These are phyloP conservation scores for Backusella circina DNA, from an alignment of 192 early-diverging fungal species.

Conservation along the genomic window DNA sequence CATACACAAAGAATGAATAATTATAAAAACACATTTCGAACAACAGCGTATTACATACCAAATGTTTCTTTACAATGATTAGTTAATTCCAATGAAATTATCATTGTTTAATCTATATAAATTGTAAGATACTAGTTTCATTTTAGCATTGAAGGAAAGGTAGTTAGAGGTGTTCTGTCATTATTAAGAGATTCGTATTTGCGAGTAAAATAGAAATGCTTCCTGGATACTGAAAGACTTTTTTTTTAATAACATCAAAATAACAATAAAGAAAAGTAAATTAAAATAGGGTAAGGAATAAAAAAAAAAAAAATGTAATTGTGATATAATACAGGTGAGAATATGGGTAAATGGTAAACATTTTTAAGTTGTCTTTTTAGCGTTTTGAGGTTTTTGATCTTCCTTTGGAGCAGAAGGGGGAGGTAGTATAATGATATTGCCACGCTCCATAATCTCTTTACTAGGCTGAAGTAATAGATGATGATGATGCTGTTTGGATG, in stretches of 20 bases:
- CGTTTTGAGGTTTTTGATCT: background rate
- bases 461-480: conserved; percentile 22
- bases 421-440: conserved; percentile 17
- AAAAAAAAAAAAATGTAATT: background rate
- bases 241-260: background rate
- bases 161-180: too few species aligned
- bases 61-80: too few species aligned
- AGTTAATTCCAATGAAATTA: too few species aligned
- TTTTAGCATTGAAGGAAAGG: too few species aligned
- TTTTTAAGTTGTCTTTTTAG: background rate
- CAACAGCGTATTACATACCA: too few species aligned
- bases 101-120: too few species aligned
- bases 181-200: too few species aligned
- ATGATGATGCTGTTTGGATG: conserved; percentile 17
- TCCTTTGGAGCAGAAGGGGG: background rate
- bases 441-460: conserved; percentile 3
- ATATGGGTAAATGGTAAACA: background rate
- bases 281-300: background rate
- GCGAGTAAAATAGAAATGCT: background rate
- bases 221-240: background rate
- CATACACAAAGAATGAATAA: too few species aligned
- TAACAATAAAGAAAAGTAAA: background rate
- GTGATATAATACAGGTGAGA: background rate
- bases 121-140: too few species aligned
- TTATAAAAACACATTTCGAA: too few species aligned